These are phyloP conservation scores for Corchorus capsularis DNA, from an alignment of 345 rosid species.

Conservation along the genomic window DNA sequence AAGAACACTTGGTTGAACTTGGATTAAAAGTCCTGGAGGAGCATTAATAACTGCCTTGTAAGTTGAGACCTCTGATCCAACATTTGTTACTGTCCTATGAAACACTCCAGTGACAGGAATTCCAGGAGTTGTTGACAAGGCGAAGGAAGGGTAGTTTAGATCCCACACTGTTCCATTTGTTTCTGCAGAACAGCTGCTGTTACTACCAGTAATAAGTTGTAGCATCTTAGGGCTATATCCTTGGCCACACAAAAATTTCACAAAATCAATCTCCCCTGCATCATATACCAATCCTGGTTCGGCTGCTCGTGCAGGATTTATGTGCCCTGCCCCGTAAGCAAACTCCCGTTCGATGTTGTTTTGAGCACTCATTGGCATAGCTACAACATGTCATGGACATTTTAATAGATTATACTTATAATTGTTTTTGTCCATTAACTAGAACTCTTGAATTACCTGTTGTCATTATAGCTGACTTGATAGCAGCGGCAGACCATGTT, in stretches of 20 bases:
- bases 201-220: constrained; percentile 27
- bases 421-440: neutral
- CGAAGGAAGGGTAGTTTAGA: constrained; percentile 46
- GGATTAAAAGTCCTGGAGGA: constrained; percentile 25
- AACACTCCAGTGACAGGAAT: constrained; percentile 18
- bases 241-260: constrained; percentile 43
- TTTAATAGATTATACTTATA: neutral
- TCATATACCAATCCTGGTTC: constrained; percentile 52
- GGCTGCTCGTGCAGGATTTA: constrained; percentile 35
- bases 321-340: constrained; percentile 45
- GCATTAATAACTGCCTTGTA: constrained; percentile 29
- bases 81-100: constrained; percentile 44
- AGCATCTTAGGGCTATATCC: constrained; percentile 31
- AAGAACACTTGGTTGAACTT: constrained; percentile 32
- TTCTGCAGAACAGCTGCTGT: constrained; percentile 20
- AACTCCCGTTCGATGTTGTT: constrained; percentile 35
- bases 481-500: constrained; percentile 19
- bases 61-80: constrained; percentile 31
- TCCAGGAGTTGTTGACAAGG: constrained; percentile 13
- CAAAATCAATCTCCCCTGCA: constrained; percentile 33
- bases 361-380: constrained; percentile 27
- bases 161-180: constrained; percentile 36
- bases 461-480: constrained; percentile 27
- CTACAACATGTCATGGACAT: neutral
- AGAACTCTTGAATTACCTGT: constrained; percentile 28